These are phyloP conservation scores for Brassica carinata DNA, from an alignment of 345 rosid species.

Conservation along the genomic window DNA sequence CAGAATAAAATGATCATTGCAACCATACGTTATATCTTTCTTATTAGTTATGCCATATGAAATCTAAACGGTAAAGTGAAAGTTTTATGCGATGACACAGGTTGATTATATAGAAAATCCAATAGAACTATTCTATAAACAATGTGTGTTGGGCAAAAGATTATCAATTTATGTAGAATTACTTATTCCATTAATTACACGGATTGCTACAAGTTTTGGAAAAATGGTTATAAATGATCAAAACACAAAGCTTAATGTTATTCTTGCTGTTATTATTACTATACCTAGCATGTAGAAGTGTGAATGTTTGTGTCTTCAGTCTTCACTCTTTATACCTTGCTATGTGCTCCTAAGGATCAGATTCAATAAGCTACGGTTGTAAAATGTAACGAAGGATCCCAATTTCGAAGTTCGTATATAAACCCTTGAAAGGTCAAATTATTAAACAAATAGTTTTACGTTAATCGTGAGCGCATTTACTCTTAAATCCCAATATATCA, in stretches of 20 bases:
- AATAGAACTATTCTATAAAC: too few relatives aligned
- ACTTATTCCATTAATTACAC: background rate
- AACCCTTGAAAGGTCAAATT: background rate
- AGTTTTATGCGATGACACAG: too few relatives aligned
- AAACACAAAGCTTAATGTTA: background rate
- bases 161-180: too few relatives aligned
- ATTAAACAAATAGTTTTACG: background rate
- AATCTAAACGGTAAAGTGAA: too few relatives aligned
- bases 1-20: too few relatives aligned
- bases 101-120: too few relatives aligned
- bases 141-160: too few relatives aligned
- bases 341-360: background rate
- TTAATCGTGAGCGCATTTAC: slow-evolving; percentile 10
- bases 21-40: too few relatives aligned
- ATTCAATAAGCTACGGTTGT: background rate
- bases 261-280: background rate
- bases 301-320: slow-evolving; percentile 7
- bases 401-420: background rate
- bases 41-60: too few relatives aligned
- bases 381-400: too few relatives aligned
- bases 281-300: slow-evolving; percentile 30
- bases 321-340: background rate
- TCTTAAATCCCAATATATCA: background rate
- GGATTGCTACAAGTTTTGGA: slow-evolving; percentile 30
- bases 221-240: slow-evolving; percentile 11